These are phyloP conservation scores for Cutaneotrichosporon cutaneum DNA, from an alignment of 1,284 basidiomycete genomes.

Conservation along the genomic window DNA sequence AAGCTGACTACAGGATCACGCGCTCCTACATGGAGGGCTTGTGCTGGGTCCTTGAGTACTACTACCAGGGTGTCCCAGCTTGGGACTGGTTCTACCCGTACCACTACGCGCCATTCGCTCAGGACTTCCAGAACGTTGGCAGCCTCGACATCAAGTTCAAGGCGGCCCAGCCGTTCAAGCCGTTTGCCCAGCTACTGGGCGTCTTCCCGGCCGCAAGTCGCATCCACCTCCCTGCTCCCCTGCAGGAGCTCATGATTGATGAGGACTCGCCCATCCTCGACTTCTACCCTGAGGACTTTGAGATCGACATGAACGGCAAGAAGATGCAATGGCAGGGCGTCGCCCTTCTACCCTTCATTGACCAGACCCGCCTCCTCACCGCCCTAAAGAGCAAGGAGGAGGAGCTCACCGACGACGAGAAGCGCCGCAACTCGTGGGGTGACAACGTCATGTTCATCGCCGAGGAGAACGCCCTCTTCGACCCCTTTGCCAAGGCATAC, in stretches of 20 bases:
- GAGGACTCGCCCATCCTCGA: slow-evolving; percentile 90
- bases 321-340: slow-evolving; percentile 99
- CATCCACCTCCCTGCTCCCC: slow-evolving; percentile 78
- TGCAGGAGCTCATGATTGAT: slow-evolving; percentile 86
- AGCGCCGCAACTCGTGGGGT: slow-evolving; percentile 79
- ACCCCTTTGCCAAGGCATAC: slow-evolving; percentile 79
- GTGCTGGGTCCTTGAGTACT: slow-evolving; percentile 95
- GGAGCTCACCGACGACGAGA: slow-evolving; percentile 76
- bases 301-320: slow-evolving; percentile 99
- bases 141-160: slow-evolving; percentile 68
- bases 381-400: slow-evolving; percentile 77
- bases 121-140: slow-evolving; percentile 82
- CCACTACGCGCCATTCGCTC: slow-evolving; percentile 97
- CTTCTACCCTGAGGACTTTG: slow-evolving; percentile 89
- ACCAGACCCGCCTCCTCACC: slow-evolving; percentile 74
- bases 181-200: slow-evolving; percentile 96
- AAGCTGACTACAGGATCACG: slow-evolving; percentile 62
- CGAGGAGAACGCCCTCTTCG: slow-evolving; percentile 79
- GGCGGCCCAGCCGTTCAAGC: slow-evolving; percentile 82
- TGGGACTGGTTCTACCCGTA: slow-evolving; percentile 99
- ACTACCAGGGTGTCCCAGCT: slow-evolving; percentile 97
- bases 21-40: slow-evolving; percentile 88
- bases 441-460: slow-evolving; percentile 81
- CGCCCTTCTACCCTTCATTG: slow-evolving; percentile 93
- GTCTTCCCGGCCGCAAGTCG: slow-evolving; percentile 95